Evolutionary conservation across 768 basidiomycete species (phyloP).

Genomic region (Chiua virens): DNA sequence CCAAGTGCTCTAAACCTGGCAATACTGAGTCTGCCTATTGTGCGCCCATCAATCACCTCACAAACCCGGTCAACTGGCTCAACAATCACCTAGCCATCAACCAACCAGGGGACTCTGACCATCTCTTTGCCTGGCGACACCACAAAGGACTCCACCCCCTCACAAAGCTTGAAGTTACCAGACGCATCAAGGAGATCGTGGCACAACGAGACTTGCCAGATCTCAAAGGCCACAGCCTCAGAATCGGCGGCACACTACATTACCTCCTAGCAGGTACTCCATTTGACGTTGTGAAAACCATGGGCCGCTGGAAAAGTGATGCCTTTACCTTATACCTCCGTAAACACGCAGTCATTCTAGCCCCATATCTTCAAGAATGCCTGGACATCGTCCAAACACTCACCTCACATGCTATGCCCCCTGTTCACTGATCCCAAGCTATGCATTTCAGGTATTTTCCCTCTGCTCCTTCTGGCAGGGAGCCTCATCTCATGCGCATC

Average conservation of each 20-base stretch:
- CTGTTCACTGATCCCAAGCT: too few relatives aligned
- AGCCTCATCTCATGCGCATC: too few relatives aligned
- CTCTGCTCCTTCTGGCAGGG: too few relatives aligned
- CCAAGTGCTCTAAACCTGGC: not conserved
- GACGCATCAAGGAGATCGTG: not conserved
- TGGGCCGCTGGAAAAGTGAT: slow-evolving; percentile 36
- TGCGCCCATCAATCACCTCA: too few relatives aligned
- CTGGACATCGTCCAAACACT: not conserved
- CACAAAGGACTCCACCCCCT: not conserved
- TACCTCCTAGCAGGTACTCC: slow-evolving; percentile 27
- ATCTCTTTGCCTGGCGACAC: slow-evolving; percentile 6
- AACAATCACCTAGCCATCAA: too few relatives aligned
- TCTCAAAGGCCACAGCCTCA: slow-evolving; percentile 26
- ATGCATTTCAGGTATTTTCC: too few relatives aligned
- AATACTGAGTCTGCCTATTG: too few relatives aligned
- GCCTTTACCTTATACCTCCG: slow-evolving; percentile 31
- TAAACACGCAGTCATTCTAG: slow-evolving; percentile 29
- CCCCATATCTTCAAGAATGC: slow-evolving; percentile 25
- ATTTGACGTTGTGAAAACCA: slow-evolving; percentile 33
- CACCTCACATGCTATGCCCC: too few relatives aligned
- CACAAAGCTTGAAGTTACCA: not conserved
- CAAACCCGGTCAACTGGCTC: too few relatives aligned
- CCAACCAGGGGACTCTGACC: too few relatives aligned
- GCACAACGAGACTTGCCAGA: not conserved
- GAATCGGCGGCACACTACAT: slow-evolving; percentile 29